Base-by-base conservation (phyloP, 2,329 filamentous ascomycete species). In the Claviceps cyperi region DNA sequence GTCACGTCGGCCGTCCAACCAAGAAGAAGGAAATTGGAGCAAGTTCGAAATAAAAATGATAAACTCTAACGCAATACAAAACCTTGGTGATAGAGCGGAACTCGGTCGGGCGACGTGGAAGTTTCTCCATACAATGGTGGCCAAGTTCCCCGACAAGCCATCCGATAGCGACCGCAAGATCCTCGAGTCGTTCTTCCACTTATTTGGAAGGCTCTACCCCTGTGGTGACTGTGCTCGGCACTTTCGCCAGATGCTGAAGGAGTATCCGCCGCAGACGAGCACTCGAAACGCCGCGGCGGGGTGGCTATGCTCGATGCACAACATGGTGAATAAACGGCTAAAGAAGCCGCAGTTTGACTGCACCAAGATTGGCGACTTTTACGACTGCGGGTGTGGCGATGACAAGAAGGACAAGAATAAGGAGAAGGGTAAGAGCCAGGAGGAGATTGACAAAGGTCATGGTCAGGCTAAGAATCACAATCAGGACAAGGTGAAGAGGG, bases 341-440 rank as follows among this genome's bases (percentile, higher is more conserved):
- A 66, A 76, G 58, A 84, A 84, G 65, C 67, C 71, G 4, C 53
- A 72, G 13, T 85, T 84, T 57, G 78, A 84, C 63, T 85, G 81
- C 58, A 76, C 70, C 51, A 77, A 80, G 32, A 81, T 85, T 59
- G 80, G 80, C 15, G 81, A 84, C 58, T 81, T 82, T 60, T 85
- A 84, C 64, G 81, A 85, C 60, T 85, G 81, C 59, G 81, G 81
- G 0, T 85, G 81, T 58, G 81, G 78, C 14, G 81, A 83, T n/a
- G 78, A 73, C 17, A 70, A 72, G 58, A 69, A 73, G 54, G 59
- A 60, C 38, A 58, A 56, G 39, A 57, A 47, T 37, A 69, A 73
- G 54, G 59, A 60, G 43, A 58, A 56, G 39, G 57, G 50, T 6
- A 9, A 45, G 3, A 28, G 17, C 17, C 19, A n/a, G n/a, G 17